A percentile compares a stretch with the other conserved stretches of the same genome.
Evolutionary conservation across 139 green algal species (phyloP).

Genomic region (Micractinium sp.): DNA sequence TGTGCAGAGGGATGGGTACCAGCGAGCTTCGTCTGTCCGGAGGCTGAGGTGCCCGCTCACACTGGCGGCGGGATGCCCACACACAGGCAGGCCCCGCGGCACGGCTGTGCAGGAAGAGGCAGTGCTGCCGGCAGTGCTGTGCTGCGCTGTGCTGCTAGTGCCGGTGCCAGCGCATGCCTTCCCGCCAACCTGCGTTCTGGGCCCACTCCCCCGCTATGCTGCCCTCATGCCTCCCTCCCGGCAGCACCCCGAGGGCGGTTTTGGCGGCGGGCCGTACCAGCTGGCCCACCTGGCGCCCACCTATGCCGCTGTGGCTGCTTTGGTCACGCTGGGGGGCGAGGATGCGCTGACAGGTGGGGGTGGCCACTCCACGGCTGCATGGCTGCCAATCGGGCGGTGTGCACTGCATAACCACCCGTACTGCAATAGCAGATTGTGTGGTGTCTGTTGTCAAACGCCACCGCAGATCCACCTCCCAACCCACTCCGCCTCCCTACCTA

Average conservation of each 20-base stretch:
- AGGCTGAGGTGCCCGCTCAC: no score
- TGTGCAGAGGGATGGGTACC: no score
- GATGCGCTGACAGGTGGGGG: constrained; percentile 60
- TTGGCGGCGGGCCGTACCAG: constrained; percentile 89
- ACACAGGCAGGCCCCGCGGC: no score
- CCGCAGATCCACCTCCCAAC: background rate
- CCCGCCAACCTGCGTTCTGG: no score
- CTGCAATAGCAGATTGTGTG: no score
- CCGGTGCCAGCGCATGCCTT: background rate
- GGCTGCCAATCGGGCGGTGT: background rate
- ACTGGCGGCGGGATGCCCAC: no score
- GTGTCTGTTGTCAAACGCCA: no score
- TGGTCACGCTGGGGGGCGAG: constrained; percentile 83
- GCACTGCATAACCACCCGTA: no score
- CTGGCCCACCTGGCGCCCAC: constrained; percentile 94
- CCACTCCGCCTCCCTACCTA: background rate
- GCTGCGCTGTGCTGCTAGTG: background rate
- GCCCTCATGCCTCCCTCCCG: constrained; percentile 32
- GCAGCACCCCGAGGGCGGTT: constrained; percentile 84
- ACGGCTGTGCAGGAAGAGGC: no score
- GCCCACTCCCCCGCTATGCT: background rate
- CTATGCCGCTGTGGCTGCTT: constrained; percentile 86
- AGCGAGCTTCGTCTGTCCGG: no score
- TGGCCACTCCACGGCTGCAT: background rate
- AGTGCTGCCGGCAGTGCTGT: background rate